Conservation (phyloP, 139 green algal genomes). For the Penium margaritaceum region DNA sequence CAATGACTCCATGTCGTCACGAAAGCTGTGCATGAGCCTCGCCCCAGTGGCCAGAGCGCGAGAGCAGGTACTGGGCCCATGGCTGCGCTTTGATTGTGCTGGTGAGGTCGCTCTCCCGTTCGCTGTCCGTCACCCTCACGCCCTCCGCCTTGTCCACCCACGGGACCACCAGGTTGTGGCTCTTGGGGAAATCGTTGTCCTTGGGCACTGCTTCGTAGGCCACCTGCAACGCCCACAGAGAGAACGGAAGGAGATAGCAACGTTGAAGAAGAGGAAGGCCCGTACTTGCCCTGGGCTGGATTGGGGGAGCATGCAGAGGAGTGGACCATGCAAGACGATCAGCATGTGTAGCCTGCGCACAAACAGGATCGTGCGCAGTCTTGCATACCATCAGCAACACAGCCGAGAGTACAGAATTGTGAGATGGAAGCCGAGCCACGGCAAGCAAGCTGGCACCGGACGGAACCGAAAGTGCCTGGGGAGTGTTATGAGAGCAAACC, state of each 20-base stretch:
- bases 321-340: too few species aligned
- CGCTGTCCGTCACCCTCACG: constrained; percentile 6
- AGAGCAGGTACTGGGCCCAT: constrained; percentile 27
- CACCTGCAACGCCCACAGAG: not conserved
- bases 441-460: not conserved
- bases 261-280: not conserved
- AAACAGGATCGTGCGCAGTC: too few species aligned
- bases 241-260: not conserved
- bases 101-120: constrained; percentile 10
- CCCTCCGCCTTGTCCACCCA: constrained; percentile 23
- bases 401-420: too few species aligned
- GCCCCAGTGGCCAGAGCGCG: constrained; percentile 1
- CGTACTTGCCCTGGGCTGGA: too few species aligned
- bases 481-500: too few species aligned
- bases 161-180: constrained; percentile 16
- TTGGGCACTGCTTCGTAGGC: constrained; percentile 22
- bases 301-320: too few species aligned
- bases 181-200: constrained; percentile 24
- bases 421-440: too few species aligned
- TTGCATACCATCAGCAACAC: too few species aligned
- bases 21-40: not conserved
- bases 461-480: not conserved
- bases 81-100: constrained; percentile 4
- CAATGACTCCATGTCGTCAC: not conserved
- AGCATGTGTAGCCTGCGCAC: too few species aligned